Percentiles rank a stretch among this genome's conserved stretches.
Conservation (phyloP, 805 yeast species). For the Candida oleophila region DNA sequence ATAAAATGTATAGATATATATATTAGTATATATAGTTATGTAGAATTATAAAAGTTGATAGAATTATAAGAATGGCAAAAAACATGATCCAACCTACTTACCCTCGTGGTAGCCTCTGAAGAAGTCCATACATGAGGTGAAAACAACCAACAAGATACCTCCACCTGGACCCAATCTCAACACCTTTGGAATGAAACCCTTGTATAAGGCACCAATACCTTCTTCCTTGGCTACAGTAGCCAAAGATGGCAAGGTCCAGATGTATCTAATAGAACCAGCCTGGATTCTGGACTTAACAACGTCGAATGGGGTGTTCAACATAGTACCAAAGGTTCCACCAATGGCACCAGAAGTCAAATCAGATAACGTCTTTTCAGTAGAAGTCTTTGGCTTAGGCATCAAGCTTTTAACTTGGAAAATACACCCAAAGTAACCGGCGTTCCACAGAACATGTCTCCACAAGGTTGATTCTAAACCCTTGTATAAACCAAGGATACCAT, state of each 20-base stretch:
- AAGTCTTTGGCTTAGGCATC: constrained; percentile 73
- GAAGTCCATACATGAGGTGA: constrained; percentile 91
- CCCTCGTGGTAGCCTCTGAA: constrained; percentile 58
- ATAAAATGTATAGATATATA: constrained; percentile 2
- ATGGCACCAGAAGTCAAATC: constrained; percentile 90
- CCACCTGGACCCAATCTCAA: constrained; percentile 99
- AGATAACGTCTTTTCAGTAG: constrained; percentile 75
- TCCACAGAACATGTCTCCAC: constrained; percentile 97
- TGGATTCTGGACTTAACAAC: constrained; percentile 97
- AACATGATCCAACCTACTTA: no score
- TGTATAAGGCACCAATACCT: constrained; percentile 87
- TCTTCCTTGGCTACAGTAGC: constrained; percentile 79
- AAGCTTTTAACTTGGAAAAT: constrained; percentile 81
- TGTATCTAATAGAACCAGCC: constrained; percentile 84
- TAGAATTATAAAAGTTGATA: no score
- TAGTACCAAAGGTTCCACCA: constrained; percentile 97
- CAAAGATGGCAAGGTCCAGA: constrained; percentile 87
- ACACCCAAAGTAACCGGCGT: constrained; percentile 96
- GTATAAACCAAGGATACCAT: constrained; percentile 83
- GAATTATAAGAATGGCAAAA: no score
- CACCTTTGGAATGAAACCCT: constrained; percentile 96
- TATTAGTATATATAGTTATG: no score
- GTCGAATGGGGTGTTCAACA: constrained; percentile 94
- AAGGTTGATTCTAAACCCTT: constrained; percentile 95
- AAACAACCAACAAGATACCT: constrained; percentile 96